Conservation (phyloP, 768 basidiomycete species). For the Amanita thiersii region DNA sequence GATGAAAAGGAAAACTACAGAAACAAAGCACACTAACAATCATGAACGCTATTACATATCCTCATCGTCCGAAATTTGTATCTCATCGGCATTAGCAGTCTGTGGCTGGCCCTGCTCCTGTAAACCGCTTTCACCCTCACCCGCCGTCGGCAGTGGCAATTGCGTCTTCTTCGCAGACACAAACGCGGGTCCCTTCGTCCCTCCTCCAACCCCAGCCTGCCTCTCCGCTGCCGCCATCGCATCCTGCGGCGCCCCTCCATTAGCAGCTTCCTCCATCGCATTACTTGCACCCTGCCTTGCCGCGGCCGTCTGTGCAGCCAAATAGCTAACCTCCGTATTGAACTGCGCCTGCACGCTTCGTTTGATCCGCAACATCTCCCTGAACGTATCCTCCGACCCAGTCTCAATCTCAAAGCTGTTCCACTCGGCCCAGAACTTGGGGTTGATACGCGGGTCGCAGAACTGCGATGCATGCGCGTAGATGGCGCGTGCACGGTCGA, state of each 20-base stretch:
- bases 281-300: constrained; percentile 51
- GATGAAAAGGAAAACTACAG: too few species aligned
- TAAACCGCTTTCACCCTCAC: constrained; percentile 16
- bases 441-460: constrained; percentile 89
- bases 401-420: constrained; percentile 97
- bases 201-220: constrained; percentile 47
- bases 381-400: constrained; percentile 97
- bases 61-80: constrained; percentile 83
- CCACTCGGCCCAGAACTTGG: constrained; percentile 96
- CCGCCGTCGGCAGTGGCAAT: constrained; percentile 28
- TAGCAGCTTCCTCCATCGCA: constrained; percentile 30
- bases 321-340: constrained; percentile 92
- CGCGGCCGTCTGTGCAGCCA: constrained; percentile 83
- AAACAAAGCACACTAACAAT: constrained; percentile 12
- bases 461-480: constrained; percentile 98
- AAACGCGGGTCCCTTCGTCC: constrained; percentile 58
- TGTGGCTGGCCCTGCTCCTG: constrained; percentile 24
- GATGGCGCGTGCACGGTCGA: constrained; percentile 93
- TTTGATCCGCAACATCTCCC: constrained; percentile 92
- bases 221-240: constrained; percentile 85
- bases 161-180: constrained; percentile 63
- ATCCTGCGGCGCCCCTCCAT: constrained; percentile 47
- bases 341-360: constrained; percentile 97
- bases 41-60: constrained; percentile 32
- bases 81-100: constrained; percentile 67